A percentile compares a stretch with the other conserved stretches of the same genome.
These are phyloP conservation scores for Cucumis hystrix DNA, from an alignment of 306 rosid species.

Conservation along the genomic window DNA sequence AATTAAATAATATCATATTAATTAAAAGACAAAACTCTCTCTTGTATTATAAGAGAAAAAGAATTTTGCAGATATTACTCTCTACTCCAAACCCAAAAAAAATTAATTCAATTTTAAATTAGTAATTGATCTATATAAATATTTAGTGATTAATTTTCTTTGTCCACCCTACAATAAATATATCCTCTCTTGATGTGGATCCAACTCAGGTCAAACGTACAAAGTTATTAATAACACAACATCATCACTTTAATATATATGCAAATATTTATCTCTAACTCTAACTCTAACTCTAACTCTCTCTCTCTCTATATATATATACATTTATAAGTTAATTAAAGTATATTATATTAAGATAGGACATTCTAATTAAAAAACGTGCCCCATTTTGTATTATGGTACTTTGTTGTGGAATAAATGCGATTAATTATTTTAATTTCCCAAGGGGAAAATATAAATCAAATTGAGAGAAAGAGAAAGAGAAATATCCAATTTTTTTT, in stretches of 20 bases:
- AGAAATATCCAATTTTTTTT: background rate
- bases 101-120: background rate
- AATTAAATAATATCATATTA: background rate
- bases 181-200: conserved; percentile 2
- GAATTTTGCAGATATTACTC: background rate
- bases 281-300: no score
- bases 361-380: conserved; percentile 8
- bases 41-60: no score
- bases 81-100: background rate
- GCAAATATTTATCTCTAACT: background rate
- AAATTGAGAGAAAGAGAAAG: background rate
- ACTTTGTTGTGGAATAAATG: background rate
- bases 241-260: background rate
- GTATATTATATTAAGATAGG: background rate
- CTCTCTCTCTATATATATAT: background rate
- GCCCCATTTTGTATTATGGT: conserved; percentile 2
- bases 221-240: background rate
- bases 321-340: background rate
- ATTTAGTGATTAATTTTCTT: background rate
- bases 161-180: background rate
- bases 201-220: conserved; percentile 6
- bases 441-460: background rate
- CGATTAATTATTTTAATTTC: background rate
- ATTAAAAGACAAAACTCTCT: background rate
- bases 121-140: background rate